phyloP scores from a whole-genome alignment of 2,329 filamentous ascomycete species.

The Phyllosticta citribraziliensis region DNA sequence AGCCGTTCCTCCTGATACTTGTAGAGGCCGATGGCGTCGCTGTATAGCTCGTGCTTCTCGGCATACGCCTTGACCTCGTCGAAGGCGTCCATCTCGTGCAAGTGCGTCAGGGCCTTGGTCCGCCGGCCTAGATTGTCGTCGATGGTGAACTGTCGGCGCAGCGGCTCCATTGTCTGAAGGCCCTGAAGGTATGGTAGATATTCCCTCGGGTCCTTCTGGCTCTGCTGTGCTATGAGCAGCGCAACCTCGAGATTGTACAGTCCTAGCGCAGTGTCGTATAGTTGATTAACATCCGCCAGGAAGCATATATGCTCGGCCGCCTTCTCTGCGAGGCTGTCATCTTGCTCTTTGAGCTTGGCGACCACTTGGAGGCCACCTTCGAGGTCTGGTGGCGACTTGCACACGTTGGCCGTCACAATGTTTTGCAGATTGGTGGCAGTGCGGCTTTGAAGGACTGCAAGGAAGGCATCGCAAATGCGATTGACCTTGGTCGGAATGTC shows the following conservation, averaged over 20 bases:
- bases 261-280: slow-evolving; percentile 84
- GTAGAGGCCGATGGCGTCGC: slow-evolving; percentile 67
- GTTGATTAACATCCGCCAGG: slow-evolving; percentile 80
- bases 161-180: slow-evolving; percentile 61
- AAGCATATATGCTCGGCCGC: slow-evolving; percentile 97
- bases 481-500: slow-evolving; percentile 60
- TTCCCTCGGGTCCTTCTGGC: slow-evolving; percentile 88
- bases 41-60: slow-evolving; percentile 70
- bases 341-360: slow-evolving; percentile 57
- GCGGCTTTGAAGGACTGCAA: slow-evolving; percentile 54
- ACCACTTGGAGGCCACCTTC: slow-evolving; percentile 76
- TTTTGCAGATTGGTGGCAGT: slow-evolving; percentile 69
- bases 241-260: slow-evolving; percentile 87
- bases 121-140: slow-evolving; percentile 77
- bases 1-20: slow-evolving; percentile 66
- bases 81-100: slow-evolving; percentile 64
- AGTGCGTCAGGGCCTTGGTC: slow-evolving; percentile 65
- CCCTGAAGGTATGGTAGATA: slow-evolving; percentile 91
- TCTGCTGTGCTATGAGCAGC: slow-evolving; percentile 85
- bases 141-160: slow-evolving; percentile 70
- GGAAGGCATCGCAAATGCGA: slow-evolving; percentile 73
- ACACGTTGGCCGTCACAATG: slow-evolving; percentile 87
- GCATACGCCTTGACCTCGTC: slow-evolving; percentile 71
- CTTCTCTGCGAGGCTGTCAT: slow-evolving; percentile 62
- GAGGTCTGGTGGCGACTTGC: slow-evolving; percentile 82